Evolutionary conservation across 75 land plant species (phyloP).

Genomic region (Azolla pinnata): DNA sequence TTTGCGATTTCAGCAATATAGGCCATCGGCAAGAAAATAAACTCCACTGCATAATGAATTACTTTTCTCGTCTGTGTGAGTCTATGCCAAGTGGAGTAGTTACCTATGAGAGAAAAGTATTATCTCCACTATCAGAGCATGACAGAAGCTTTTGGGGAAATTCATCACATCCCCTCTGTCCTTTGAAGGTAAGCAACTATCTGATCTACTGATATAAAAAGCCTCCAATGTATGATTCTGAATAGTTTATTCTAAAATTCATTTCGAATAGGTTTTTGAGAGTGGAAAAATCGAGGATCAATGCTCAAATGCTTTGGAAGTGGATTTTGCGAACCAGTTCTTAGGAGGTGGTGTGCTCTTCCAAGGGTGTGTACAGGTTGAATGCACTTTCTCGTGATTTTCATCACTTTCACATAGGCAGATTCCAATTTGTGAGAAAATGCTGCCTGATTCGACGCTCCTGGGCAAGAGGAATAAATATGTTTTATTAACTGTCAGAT

Average conservation of each 20-base stretch:
- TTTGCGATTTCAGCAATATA: conserved; percentile 20
- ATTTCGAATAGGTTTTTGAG: conserved; percentile 29
- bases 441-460: too few species aligned
- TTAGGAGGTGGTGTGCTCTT: conserved; percentile 92
- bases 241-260: not conserved
- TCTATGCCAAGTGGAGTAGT: conserved; percentile 60
- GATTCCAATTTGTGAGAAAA: too few species aligned
- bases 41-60: conserved; percentile 68
- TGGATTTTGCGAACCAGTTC: conserved; percentile 92
- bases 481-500: too few species aligned
- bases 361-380: conserved; percentile 84
- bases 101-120: conserved; percentile 82
- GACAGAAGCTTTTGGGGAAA: conserved; percentile 41
- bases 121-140: conserved; percentile 35
- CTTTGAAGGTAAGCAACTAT: conserved; percentile 37
- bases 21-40: conserved; percentile 48
- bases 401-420: too few species aligned
- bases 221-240: not conserved
- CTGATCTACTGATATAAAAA: not conserved
- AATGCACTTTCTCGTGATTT: too few species aligned
- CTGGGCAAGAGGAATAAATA: too few species aligned
- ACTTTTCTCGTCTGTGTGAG: conserved; percentile 63
- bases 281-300: conserved; percentile 72
- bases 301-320: conserved; percentile 59
- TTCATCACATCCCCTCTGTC: conserved; percentile 51